Evolutionary conservation across 352 stramenopile genomes (phyloP), one percentile per base, ranked within the genome.

Genomic region (Globisporangium nagaii): DNA sequence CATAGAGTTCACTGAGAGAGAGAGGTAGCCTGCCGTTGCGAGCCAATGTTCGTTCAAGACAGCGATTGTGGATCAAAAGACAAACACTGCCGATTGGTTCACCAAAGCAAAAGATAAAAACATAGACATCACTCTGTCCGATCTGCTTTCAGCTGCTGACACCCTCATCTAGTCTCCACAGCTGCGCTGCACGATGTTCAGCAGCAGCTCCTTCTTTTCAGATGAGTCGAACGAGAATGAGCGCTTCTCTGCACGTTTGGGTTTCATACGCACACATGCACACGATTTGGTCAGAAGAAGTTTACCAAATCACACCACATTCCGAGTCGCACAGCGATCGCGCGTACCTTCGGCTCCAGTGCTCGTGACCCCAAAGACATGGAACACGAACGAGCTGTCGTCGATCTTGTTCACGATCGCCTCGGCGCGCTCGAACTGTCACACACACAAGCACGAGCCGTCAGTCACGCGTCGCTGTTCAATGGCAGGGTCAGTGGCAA

Each of bases 371-470:
- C 80, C 83, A 28, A 75, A 69, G 8, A 89, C 73, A 36, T 72
- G 68, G 42, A 93, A 88, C 15, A 76, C 70, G 43, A 73, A 87
- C 31, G 68, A 70, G 17, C 71, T 88, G 6, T 82, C 75, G 37
- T 89, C 73, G 12, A 69, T 74, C 44, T 75, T 87, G 54, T 85
- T 75, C 25, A 68, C 61, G 15, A 93, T 71, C 28, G 78, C 79
- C 24, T 83, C 61, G 30, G 67, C 66, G 8, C 75, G 63, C 8
- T 90, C 83, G 63, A 93, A 88, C 83, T 93, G 46, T 20, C 24
- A 9, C 32, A 53, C 15, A 52, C 42, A 56, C 7, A 24, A 63
- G 5, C 36, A 43, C n/a, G n/a, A n/a, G n/a, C 15, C 11, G 30
- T 44, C 24, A 61, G 25, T 46, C 11, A 37, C 15, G 50, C n/a